Percentiles rank a stretch among this genome's conserved stretches.
Evolutionary conservation across 2,329 filamentous ascomycete species (phyloP).

Genomic region (Pseudogymnoascus sp.): DNA sequence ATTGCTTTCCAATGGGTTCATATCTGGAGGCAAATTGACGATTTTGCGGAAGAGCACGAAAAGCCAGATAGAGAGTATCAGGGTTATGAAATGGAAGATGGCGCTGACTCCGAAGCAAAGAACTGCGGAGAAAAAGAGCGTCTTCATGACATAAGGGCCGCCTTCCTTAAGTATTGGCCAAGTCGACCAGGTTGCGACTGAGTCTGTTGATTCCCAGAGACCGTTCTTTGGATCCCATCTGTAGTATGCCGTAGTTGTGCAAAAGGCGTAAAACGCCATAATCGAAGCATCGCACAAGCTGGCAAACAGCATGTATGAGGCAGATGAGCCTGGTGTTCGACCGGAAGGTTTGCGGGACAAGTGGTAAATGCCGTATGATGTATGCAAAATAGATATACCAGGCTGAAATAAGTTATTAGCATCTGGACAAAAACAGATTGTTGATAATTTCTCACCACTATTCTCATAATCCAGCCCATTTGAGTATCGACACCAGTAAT

Average conservation of each 20-base stretch:
- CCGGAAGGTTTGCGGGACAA: conserved; percentile 60
- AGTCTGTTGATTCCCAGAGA: not conserved
- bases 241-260: conserved; percentile 35
- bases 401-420: conserved; percentile 45
- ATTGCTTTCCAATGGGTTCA: conserved; percentile 87
- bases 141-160: conserved; percentile 44
- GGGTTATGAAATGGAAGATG: conserved; percentile 53
- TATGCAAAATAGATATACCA: conserved; percentile 64
- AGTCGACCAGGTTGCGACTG: conserved; percentile 52
- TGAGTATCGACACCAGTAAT: conserved; percentile 58
- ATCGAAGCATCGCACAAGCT: conserved; percentile 58
- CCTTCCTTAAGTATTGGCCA: conserved; percentile 44
- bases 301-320: conserved; percentile 84
- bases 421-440: not conserved
- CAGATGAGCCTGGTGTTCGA: conserved; percentile 70
- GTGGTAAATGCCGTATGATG: conserved; percentile 74
- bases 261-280: conserved; percentile 49
- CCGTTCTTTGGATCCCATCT: conserved; percentile 24
- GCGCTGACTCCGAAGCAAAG: conserved; percentile 50
- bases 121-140: conserved; percentile 60
- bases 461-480: conserved; percentile 67
- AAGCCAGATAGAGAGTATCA: conserved; percentile 66
- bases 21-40: conserved; percentile 73
- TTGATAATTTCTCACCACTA: conserved; percentile 51
- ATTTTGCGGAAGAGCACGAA: conserved; percentile 76